Conservation (phyloP, 257 asterid species). For the Capsicum pubescens region DNA sequence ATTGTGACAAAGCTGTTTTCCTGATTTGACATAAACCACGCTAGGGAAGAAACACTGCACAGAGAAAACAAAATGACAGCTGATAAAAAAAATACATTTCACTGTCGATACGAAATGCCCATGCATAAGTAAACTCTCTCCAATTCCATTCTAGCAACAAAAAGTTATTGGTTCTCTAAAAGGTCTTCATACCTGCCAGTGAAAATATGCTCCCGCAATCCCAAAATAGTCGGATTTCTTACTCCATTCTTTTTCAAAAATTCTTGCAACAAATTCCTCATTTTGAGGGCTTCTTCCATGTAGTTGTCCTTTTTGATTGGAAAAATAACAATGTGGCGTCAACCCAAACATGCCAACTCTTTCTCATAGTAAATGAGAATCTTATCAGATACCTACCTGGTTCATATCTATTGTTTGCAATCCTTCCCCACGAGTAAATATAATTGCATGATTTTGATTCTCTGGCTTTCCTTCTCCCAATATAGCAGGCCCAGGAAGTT, state of each 20-base stretch:
- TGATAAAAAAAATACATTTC: neutral
- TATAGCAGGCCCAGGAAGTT: conserved; percentile 88
- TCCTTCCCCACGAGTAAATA: conserved; percentile 98
- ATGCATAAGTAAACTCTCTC: conserved; percentile 22
- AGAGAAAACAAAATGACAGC: conserved; percentile 25
- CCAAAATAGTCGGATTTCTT: conserved; percentile 90
- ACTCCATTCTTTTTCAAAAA: conserved; percentile 83
- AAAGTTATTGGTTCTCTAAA: neutral
- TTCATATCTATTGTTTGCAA: conserved; percentile 98
- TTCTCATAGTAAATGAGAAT: conserved; percentile 4
- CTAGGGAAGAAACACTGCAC: conserved; percentile 95
- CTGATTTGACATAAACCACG: conserved; percentile 97
- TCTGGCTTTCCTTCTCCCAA: conserved; percentile 98
- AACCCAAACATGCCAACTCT: conserved; percentile 24
- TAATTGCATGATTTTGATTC: conserved; percentile 95
- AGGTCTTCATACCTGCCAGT: conserved; percentile 76
- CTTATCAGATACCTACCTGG: conserved; percentile 74
- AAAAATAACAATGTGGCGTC: conserved; percentile 26
- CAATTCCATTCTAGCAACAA: neutral
- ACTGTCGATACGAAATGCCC: neutral
- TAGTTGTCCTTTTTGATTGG: conserved; percentile 73
- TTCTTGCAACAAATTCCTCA: conserved; percentile 94
- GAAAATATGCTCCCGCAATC: conserved; percentile 94
- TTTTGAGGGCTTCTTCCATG: conserved; percentile 97
- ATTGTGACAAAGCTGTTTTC: conserved; percentile 95